phyloP scores from a whole-genome alignment of 164 flowering plant genomes.

The Vitis rupestris region DNA sequence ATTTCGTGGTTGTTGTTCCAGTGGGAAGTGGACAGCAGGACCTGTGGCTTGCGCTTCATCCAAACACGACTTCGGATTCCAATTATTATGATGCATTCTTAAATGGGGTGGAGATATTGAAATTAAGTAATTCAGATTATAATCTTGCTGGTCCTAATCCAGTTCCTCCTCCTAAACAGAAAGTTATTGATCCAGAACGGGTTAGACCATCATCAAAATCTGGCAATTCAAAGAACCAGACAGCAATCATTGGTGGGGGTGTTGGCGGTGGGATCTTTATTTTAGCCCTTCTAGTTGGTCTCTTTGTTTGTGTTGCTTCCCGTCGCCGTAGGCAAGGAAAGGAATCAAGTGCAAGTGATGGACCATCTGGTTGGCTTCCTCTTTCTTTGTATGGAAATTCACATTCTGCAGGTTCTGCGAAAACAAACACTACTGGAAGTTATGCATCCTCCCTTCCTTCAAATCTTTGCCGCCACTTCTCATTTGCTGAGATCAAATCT shows the following conservation, averaged over 20 bases:
- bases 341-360: constrained; percentile 58
- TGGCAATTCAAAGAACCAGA: constrained; percentile 23
- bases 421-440: constrained; percentile 75
- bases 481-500: constrained; percentile 72
- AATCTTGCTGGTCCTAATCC: constrained; percentile 69
- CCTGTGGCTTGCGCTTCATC: constrained; percentile 60
- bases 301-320: constrained; percentile 33
- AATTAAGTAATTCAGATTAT: constrained; percentile 37
- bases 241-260: constrained; percentile 47
- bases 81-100: constrained; percentile 46
- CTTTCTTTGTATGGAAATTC: constrained; percentile 76
- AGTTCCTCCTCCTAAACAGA: constrained; percentile 36
- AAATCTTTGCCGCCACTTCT: constrained; percentile 78
- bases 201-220: constrained; percentile 12
- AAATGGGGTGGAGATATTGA: constrained; percentile 70
- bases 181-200: constrained; percentile 19
- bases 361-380: constrained; percentile 81
- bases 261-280: constrained; percentile 42
- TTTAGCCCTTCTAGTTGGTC: constrained; percentile 38
- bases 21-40: constrained; percentile 45
- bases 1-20: constrained; percentile 47
- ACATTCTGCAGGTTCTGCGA: constrained; percentile 70
- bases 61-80: constrained; percentile 24
- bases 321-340: constrained; percentile 45
- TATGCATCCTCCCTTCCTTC: constrained; percentile 69